Evolutionary conservation across 1,284 basidiomycete species (phyloP).

Genomic region (Malassezia pachydermatis): DNA sequence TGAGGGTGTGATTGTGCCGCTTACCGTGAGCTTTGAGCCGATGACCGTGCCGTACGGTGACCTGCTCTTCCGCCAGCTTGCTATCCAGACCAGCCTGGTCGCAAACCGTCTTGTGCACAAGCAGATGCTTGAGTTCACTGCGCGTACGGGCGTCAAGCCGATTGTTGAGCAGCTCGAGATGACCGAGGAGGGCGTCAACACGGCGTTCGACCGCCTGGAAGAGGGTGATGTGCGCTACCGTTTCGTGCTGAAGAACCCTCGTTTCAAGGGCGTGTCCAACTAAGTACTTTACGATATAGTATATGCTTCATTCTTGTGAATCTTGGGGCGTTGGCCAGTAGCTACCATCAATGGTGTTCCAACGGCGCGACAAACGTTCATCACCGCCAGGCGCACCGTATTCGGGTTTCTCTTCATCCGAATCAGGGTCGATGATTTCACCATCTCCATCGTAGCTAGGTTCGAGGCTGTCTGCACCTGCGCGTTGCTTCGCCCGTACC

Average conservation of each 20-base stretch:
- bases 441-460: constrained; percentile 43
- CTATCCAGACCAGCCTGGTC: constrained; percentile 33
- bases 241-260: constrained; percentile 30
- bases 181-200: constrained; percentile 39
- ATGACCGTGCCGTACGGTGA: constrained; percentile 30
- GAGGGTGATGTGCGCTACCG: constrained; percentile 42
- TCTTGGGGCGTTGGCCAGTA: constrained; percentile 17
- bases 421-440: constrained; percentile 43
- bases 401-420: constrained; percentile 35
- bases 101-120: constrained; percentile 31
- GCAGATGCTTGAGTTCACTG: constrained; percentile 37
- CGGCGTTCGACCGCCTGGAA: constrained; percentile 31
- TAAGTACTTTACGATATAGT: background rate
- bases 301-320: background rate
- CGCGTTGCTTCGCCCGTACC: constrained; percentile 23
- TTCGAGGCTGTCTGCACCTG: constrained; percentile 9
- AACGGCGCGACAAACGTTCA: constrained; percentile 8
- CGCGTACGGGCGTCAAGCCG: constrained; percentile 29
- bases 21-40: constrained; percentile 25
- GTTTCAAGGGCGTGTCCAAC: constrained; percentile 13
- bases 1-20: constrained; percentile 34
- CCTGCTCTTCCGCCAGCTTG: constrained; percentile 34
- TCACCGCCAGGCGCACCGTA: constrained; percentile 13
- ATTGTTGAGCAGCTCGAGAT: constrained; percentile 41
- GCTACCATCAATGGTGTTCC: constrained; percentile 16